phyloP scores from a whole-genome alignment of 2,329 filamentous ascomycete species.

The Arthrobotrys musiformis region DNA sequence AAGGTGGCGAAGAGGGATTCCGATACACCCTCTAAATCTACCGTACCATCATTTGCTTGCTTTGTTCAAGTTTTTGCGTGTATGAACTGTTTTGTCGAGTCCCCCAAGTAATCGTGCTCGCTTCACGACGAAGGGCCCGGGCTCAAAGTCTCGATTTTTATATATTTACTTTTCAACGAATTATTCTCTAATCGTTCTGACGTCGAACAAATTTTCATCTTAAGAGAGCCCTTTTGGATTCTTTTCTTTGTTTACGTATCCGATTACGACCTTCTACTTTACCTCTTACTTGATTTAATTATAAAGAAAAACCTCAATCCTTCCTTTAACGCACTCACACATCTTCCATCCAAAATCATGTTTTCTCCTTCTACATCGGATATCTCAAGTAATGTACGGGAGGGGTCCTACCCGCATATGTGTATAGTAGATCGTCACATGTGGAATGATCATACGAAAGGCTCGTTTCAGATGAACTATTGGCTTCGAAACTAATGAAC shows the following conservation, averaged over 20 bases:
- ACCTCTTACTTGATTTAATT: slow-evolving; percentile 23
- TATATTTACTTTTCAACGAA: background rate
- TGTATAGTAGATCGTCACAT: slow-evolving; percentile 13
- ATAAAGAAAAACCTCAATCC: slow-evolving; percentile 4
- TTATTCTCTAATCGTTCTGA: background rate
- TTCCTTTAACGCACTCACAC: background rate
- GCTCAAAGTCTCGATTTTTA: background rate
- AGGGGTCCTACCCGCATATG: background rate
- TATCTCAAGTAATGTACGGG: slow-evolving; percentile 2
- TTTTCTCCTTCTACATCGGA: slow-evolving; percentile 3
- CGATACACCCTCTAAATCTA: slow-evolving; percentile 45
- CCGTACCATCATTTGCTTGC: slow-evolving; percentile 5
- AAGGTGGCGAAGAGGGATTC: slow-evolving; percentile 41
- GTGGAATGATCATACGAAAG: slow-evolving; percentile 9
- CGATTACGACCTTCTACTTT: slow-evolving; percentile 9
- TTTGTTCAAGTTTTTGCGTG: slow-evolving; percentile 22
- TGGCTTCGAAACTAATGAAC: too few relatives aligned
- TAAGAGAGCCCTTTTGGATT: background rate
- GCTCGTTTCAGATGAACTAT: slow-evolving; percentile 5
- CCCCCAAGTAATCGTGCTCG: background rate
- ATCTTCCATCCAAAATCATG: slow-evolving; percentile 1
- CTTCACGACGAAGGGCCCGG: background rate
- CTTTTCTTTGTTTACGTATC: slow-evolving; percentile 13
- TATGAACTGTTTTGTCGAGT: slow-evolving; percentile 5
- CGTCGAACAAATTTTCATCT: slow-evolving; percentile 1